Evolutionary conservation across 2,329 filamentous ascomycete genomes (phyloP).

Genomic region (Aspergillus aculeatinus): DNA sequence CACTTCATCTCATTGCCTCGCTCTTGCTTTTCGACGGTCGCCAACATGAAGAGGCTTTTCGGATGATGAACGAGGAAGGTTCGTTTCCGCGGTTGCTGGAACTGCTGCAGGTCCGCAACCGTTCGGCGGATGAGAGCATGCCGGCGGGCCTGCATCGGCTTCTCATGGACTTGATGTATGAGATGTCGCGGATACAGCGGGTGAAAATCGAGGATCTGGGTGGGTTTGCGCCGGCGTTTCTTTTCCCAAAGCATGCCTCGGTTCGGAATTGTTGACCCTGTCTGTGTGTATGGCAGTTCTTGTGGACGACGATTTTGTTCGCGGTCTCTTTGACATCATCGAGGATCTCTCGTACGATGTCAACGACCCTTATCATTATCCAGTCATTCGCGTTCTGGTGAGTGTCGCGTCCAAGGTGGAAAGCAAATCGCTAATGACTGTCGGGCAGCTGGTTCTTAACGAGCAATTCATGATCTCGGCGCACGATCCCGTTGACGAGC

Average conservation of each 20-base stretch:
- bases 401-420: slow-evolving; percentile 33
- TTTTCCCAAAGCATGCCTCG: neutral
- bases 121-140: slow-evolving; percentile 47
- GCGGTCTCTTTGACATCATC: slow-evolving; percentile 80
- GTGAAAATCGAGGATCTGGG: slow-evolving; percentile 73
- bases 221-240: slow-evolving; percentile 46
- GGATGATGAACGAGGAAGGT: slow-evolving; percentile 81
- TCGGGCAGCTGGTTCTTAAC: slow-evolving; percentile 78
- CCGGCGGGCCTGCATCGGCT: slow-evolving; percentile 69
- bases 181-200: slow-evolving; percentile 91
- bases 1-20: slow-evolving; percentile 78
- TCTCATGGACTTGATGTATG: slow-evolving; percentile 85
- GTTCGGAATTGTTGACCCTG: slow-evolving; percentile 1
- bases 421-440: slow-evolving; percentile 14
- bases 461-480: slow-evolving; percentile 93
- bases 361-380: slow-evolving; percentile 92
- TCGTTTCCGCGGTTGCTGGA: slow-evolving; percentile 82
- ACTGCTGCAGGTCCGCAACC: slow-evolving; percentile 66
- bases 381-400: slow-evolving; percentile 88
- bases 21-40: slow-evolving; percentile 87
- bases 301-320: slow-evolving; percentile 75
- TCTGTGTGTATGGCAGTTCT: slow-evolving; percentile 41
- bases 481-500: slow-evolving; percentile 51
- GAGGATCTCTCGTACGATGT: slow-evolving; percentile 83
- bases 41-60: slow-evolving; percentile 72